Evolutionary conservation across 495 filamentous ascomycete genomes (phyloP), one percentile per base, ranked within the genome.

Genomic region (Penicillium egyptiacum): DNA sequence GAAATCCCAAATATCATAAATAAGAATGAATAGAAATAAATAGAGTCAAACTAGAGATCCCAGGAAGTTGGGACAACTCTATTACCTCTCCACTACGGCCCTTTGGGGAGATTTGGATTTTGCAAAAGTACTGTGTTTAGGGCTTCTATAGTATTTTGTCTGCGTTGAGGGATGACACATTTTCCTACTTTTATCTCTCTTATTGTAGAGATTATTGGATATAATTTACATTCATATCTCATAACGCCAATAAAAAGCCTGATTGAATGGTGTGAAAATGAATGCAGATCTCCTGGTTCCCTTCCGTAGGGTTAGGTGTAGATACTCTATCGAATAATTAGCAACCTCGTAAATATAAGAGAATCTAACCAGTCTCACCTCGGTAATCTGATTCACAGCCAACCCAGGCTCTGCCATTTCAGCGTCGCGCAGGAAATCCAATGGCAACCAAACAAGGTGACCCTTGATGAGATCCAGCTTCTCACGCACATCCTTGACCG

Each of bases 391-490:
- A 71, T 92, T 92, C 56, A 92, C 79, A 65, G 85, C 79, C 74
- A 92, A 62, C 0, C 93, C 94, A 64, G 82, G 87, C 76, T 97
- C 94, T 0, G 92, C 93, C 93, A 97, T 94, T 61, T 87, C 79
- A 0, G 87, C 92, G 61, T 96, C 88, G 57, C 79, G 75, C 64
- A 97, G 70, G 65, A 96, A 98, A 40, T 93, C 84, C 61, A 97
- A 65, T 46, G 91, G 92, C 87, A 96, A 90, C 93, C 93, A 97
- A 0, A 98, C 92, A 26, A 98, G 69, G 78, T 97, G 94, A 0
- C 93, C 94, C 70, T 84, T 88, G 66, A 97, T 84, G 59, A 82
- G 73, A 65, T 90, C 87, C 31, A 98, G 75, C 70, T 91, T 90
- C 65, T 80, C 61, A 22, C 88, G 80, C 14, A 95, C 84, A 44